Evolutionary conservation across 2,329 filamentous ascomycete species (phyloP), one percentile per base, ranked within the genome.

Genomic region (Periconia sp.): DNA sequence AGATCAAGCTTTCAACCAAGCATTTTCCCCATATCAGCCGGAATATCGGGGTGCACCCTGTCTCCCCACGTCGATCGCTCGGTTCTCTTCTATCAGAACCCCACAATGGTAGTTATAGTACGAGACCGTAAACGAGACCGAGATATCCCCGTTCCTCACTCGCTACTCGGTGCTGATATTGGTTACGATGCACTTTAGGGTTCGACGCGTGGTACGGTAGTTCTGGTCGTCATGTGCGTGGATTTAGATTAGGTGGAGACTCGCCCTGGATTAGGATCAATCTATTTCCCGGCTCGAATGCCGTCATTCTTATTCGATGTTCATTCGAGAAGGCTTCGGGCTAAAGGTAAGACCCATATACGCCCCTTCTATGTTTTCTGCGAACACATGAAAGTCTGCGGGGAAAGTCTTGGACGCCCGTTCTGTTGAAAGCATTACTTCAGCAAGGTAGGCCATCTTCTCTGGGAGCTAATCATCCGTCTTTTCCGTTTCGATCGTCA

Each of bases 1-100:
- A n/a, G n/a, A 54, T 57, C 40, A 63, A 63, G 60, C 60, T 58
- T 61, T 46, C 47, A 42, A 36, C 40, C 41, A 63, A 63, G 58
- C 56, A 51, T 49, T 55, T 38, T 29, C 13, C 15, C 33, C 13
- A 48, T 33, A 40, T 50, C 42, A 52, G 34, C 48, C 50, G 40
- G 30, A n/a, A 51, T 49, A 50, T 32, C 17, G 3, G 23, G n/a
- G 12, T 11, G 11, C 43, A 31, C 51, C 57, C 19, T 50, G 53
- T 29, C 48, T 51, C 39, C 41, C 52, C 48, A 54, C 48, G 46
- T 39, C 16, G 26, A 43, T 17, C 26, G 17, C 10, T 18, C 10
- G 13, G n/a, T 17, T n/a, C n/a, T n/a, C n/a, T n/a, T n/a, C n/a
- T n/a, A n/a, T n/a, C n/a, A n/a, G n/a, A n/a, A n/a, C n/a, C n/a